Base-by-base conservation (phyloP, 2,329 filamentous ascomycete genomes). In the Dothistroma pini region DNA sequence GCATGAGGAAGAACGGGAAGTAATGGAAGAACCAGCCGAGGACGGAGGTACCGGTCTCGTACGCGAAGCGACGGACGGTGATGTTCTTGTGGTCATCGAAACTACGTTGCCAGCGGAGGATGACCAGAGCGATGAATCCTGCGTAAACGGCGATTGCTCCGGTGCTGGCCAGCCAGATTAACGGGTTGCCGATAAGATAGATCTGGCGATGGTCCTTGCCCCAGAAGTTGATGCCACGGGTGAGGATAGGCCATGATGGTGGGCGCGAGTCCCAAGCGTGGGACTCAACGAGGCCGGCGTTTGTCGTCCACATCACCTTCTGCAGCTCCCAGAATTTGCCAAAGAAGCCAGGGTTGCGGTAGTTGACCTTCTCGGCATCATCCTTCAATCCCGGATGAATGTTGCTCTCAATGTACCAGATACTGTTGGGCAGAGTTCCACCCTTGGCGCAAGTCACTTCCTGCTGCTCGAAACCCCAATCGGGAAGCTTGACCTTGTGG, bases 151-250 rank as follows among this genome's bases (percentile, higher is more conserved):
- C 84, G 66, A 99, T 85, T 19, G 92, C 88, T 9, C 86, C 80
- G 14, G 90, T 93, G 7, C 91, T 92, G 34, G 86, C 87, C 88
- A 90, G 97, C 95, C 95, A 99, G 69, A 97, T 89, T 60, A 97
- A 78, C 1, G 93, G 93, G 77, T 99, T 97, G 58, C 95, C 95
- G 59, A 97, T 88, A 21, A 99, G 87, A 77, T 99, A 99, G 69
- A 99, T 92, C 75, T 99, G 95, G 63, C 92, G 91, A 76, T 96
- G 84, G 71, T 97, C 84, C 71, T 89, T 92, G 67, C 93, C 92
- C 95, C 95, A 99, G 83, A 99, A 99, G 81, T 99, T 99, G 83
- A 99, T 99, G 71, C 95, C 95, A 64, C 95, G 91, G 68, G 86
- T 86, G 56, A 99, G 86, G 60, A 96, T 85, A 22, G 95, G 95